Base-by-base conservation (phyloP, 495 filamentous ascomycete genomes). In the Penicillium goetzii region DNA sequence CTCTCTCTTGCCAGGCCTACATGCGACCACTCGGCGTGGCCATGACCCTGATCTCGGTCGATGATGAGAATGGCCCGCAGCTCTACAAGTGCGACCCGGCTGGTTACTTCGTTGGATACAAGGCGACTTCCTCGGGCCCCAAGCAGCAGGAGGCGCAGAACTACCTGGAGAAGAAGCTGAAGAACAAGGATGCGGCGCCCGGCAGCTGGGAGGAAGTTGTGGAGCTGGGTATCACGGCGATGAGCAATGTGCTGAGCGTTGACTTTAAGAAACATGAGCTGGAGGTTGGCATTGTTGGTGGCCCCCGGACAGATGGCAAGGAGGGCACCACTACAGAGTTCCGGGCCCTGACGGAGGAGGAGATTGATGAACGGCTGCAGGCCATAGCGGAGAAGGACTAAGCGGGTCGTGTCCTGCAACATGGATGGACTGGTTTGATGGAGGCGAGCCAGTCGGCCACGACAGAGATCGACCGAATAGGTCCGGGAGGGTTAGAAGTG, bases 241-340 rank as follows among this genome's bases (percentile, higher is more conserved):
- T 99, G 74, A 97, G 94, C 84, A 95, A 89, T 56, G 93, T 99
- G 56, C 85, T 99, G 58, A 97, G 92, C 74, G 96, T 98, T 69
- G 95, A 99, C 78, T 99, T 99, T 84, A 99, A 99, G 88, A 97
- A 97, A 83, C 89, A 90, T 73, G 95, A 99, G 83, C 87, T 99
- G 72, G 95, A 99, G 82, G 90, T 99, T 73, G 95, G 96, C 67
- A 90, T 99, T 71, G 95, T 97, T 19, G 95, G 95, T 64, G 93
- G 90, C 30, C 91, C 92, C 36, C 80, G 83, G 62, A 74, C 79
- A 47, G 92, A 93, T 70, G 93, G 92, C 70, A 83, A 91, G 78
- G 90, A 94, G 70, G 90, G 91, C 47, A 87, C 86, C 53, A 85
- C 91, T 72, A 76, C 88, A 56, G 84, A 78, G 66, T 99, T 99